phyloP scores from a whole-genome alignment of 2,329 filamentous ascomycete genomes.

The Rasamsonia emersonii region DNA sequence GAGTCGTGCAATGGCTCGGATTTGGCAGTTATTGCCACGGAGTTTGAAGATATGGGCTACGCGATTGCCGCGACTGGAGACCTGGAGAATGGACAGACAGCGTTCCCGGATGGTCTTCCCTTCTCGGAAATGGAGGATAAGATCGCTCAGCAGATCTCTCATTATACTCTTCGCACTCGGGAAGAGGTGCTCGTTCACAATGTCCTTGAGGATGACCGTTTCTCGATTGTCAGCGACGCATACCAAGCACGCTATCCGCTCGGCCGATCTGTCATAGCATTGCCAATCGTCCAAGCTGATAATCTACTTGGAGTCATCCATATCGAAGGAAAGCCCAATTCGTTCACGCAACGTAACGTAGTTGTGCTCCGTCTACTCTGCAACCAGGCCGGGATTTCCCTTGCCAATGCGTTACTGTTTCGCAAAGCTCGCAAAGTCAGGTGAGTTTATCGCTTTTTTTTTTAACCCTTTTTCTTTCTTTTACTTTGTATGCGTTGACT shows the following conservation, averaged over 20 bases:
- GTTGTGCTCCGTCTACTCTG: slow-evolving; percentile 48
- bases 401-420: slow-evolving; percentile 57
- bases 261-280: slow-evolving; percentile 52
- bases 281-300: slow-evolving; percentile 55
- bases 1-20: slow-evolving; percentile 55
- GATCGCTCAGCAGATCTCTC: slow-evolving; percentile 52
- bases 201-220: slow-evolving; percentile 56
- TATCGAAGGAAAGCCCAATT: slow-evolving; percentile 54
- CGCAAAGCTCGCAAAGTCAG: slow-evolving; percentile 52
- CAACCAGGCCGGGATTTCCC: slow-evolving; percentile 56
- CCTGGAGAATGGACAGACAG: slow-evolving; percentile 45
- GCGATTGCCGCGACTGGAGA: slow-evolving; percentile 53
- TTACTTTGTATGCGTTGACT: no score
- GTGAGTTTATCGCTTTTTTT: no score
- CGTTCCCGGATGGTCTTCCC: slow-evolving; percentile 46
- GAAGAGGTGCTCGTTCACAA: slow-evolving; percentile 58
- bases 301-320: slow-evolving; percentile 53
- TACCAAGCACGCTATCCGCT: slow-evolving; percentile 49
- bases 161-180: slow-evolving; percentile 54
- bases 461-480: no score
- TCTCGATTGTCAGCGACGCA: slow-evolving; percentile 50
- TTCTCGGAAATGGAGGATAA: slow-evolving; percentile 50
- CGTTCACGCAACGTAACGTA: slow-evolving; percentile 53
- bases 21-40: slow-evolving; percentile 52
- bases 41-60: slow-evolving; percentile 52